A percentile compares a stretch with the other conserved stretches of the same genome.
phyloP scores from a whole-genome alignment of 2,329 filamentous ascomycete genomes.

The Ascochyta pisi region DNA sequence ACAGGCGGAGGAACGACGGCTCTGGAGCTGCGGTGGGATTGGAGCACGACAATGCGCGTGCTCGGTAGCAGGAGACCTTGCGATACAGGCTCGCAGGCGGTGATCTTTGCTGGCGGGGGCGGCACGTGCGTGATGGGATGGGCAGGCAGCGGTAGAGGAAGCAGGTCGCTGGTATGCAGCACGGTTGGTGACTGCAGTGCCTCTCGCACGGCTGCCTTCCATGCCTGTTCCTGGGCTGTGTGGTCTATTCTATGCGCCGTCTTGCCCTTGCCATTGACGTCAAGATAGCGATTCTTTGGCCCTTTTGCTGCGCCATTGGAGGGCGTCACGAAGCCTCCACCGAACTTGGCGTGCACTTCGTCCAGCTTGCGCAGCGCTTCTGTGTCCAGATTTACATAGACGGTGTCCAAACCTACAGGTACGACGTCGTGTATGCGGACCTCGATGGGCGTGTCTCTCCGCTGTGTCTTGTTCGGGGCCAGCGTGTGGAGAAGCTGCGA shows the following conservation, averaged over 20 bases:
- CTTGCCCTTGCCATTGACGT: slow-evolving; percentile 47
- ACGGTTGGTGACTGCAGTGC: slow-evolving; percentile 76
- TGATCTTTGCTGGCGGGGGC: slow-evolving; percentile 83
- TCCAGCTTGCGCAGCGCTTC: slow-evolving; percentile 81
- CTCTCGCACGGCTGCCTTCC: slow-evolving; percentile 65
- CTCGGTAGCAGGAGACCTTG: slow-evolving; percentile 79
- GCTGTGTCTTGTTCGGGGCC: slow-evolving; percentile 76
- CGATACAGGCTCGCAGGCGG: slow-evolving; percentile 91
- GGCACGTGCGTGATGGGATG: slow-evolving; percentile 88
- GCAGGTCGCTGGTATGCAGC: slow-evolving; percentile 81
- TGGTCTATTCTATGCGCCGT: slow-evolving; percentile 27
- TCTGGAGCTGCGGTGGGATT: slow-evolving; percentile 63
- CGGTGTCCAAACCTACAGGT: slow-evolving; percentile 79
- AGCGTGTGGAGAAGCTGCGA: slow-evolving; percentile 74
- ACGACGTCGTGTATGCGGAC: slow-evolving; percentile 82
- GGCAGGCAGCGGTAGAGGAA: slow-evolving; percentile 76
- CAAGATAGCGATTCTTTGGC: slow-evolving; percentile 38
- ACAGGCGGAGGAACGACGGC: slow-evolving; percentile 49
- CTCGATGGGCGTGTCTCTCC: slow-evolving; percentile 79
- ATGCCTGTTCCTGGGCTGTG: slow-evolving; percentile 43
- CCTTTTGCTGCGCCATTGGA: slow-evolving; percentile 43
- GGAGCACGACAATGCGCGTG: slow-evolving; percentile 84
- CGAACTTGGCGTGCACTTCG: slow-evolving; percentile 83
- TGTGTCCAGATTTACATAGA: slow-evolving; percentile 86
- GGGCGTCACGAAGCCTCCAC: slow-evolving; percentile 62